Percentiles rank a stretch among this genome's conserved stretches.
phyloP scores from a whole-genome alignment of 345 rosid species.

The Eucalyptus regnans region DNA sequence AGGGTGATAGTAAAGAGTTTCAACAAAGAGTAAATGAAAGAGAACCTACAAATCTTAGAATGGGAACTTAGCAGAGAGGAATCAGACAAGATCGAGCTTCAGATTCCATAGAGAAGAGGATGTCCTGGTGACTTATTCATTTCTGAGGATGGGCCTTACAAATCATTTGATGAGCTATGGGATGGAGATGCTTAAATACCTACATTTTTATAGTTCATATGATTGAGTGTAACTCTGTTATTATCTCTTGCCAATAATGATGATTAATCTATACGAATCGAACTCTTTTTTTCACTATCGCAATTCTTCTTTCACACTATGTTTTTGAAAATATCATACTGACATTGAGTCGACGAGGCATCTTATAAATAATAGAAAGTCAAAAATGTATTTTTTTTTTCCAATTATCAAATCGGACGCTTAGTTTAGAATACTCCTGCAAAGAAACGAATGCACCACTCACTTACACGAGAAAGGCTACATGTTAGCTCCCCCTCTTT shows the following conservation, averaged over 20 bases:
- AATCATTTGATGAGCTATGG: not conserved
- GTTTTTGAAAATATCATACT: not conserved
- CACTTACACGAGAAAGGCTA: not conserved
- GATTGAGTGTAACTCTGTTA: not conserved
- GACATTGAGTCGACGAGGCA: not conserved
- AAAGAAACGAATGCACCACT: not conserved
- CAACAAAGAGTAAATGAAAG: not conserved
- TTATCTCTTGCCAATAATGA: not conserved
- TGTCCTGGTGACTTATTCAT: not conserved
- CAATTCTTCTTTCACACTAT: not conserved
- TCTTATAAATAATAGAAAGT: not conserved
- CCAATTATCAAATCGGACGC: not conserved
- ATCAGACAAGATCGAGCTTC: not conserved
- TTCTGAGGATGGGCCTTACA: not conserved
- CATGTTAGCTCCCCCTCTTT: not conserved
- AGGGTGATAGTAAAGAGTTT: not conserved
- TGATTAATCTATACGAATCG: not conserved
- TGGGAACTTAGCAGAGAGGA: not conserved
- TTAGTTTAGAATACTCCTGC: not conserved
- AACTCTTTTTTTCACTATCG: not conserved
- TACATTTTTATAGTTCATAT: not conserved
- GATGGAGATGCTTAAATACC: not conserved
- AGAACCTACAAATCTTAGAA: not conserved
- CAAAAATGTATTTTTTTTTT: not conserved
- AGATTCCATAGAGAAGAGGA: not conserved